Percentiles rank a stretch among this genome's conserved stretches.
Evolutionary conservation across 2,329 filamentous ascomycete genomes (phyloP).

Genomic region (Epichloe aotearoae): DNA sequence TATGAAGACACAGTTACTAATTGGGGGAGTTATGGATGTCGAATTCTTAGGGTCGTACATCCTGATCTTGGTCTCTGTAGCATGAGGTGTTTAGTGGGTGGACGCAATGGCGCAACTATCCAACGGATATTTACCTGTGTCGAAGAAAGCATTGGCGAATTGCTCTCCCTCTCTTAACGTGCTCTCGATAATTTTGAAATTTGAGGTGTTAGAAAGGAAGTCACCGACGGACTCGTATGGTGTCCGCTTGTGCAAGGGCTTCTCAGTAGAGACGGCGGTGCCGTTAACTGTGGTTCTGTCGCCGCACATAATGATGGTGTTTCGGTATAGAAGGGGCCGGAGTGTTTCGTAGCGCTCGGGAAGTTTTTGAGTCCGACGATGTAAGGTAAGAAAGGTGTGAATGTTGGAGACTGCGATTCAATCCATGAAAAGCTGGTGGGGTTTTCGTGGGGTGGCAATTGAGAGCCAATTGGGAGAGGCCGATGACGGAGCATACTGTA

Average conservation of each 20-base stretch:
- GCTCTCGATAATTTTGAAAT: conserved; percentile 9
- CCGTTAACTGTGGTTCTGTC: neutral
- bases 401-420: neutral
- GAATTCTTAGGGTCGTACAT: conserved; percentile 24
- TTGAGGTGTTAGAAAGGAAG: conserved; percentile 8
- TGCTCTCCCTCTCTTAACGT: conserved; percentile 58
- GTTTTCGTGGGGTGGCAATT: neutral
- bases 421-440: neutral
- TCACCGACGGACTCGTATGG: conserved; percentile 8
- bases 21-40: neutral
- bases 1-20: neutral
- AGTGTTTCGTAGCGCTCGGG: too few species aligned
- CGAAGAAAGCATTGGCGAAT: conserved; percentile 64
- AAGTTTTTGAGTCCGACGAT: neutral
- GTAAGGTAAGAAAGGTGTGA: neutral
- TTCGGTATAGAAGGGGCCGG: neutral
- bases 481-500: conserved; percentile 1
- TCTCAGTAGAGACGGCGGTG: neutral
- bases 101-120: neutral
- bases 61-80: conserved; percentile 33
- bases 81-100: neutral
- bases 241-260: conserved; percentile 2
- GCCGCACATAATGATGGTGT: conserved; percentile 1
- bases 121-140: conserved; percentile 29
- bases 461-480: neutral